Base-by-base conservation (phyloP, 2,329 filamentous ascomycete species). In the Nothophaeocryptopus gaeumannii region DNA sequence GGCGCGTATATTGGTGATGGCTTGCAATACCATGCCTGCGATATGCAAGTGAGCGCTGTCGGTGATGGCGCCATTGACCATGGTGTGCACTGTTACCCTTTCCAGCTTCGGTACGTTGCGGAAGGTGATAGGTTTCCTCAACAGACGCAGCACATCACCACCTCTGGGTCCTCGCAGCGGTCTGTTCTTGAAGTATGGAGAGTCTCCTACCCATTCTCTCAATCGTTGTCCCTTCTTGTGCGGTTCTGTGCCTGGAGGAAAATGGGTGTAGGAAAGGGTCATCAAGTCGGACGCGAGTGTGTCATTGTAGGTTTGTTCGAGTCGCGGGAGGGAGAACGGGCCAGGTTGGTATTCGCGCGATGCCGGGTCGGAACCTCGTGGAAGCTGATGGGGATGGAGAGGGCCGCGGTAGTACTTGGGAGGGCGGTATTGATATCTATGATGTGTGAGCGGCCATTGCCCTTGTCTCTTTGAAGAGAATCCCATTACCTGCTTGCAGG, bases 391-490 rank as follows among this genome's bases (percentile, higher is more conserved):
- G 43, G 93, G 93, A 69, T 97, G 91, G 16, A 97, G 79, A 57
- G 91, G 91, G 49, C 93, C 93, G 65, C 92, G 88, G 71, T 96
- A 85, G 79, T 91, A 99, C 74, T 92, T 93, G 56, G 93, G 93
- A 43, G 92, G 86, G 58, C 91, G 89, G 72, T 87, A 97, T 72
- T 95, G 88, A 75, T 97, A 99, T 79, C 92, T 95, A 55, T 26
- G 53, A 45, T 13, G 26, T 20, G 15, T 43, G 20, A 50, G 42
- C 16, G 32, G 34, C 26, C 15, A 13, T 35, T 44, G 32, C 8
- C 26, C 8, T 35, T 12, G 5, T 30, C 36, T 1, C 36, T 13
- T 10, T 4, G 5, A 11, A 8, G 9, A 39, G 5, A n/a, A 8
- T 9, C n/a, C 9, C 10, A n/a, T 14, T 32, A 53, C 50, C 50